These are phyloP conservation scores for Mucor piriformis DNA, from an alignment of 371 early-diverging fungal species.

Conservation along the genomic window DNA sequence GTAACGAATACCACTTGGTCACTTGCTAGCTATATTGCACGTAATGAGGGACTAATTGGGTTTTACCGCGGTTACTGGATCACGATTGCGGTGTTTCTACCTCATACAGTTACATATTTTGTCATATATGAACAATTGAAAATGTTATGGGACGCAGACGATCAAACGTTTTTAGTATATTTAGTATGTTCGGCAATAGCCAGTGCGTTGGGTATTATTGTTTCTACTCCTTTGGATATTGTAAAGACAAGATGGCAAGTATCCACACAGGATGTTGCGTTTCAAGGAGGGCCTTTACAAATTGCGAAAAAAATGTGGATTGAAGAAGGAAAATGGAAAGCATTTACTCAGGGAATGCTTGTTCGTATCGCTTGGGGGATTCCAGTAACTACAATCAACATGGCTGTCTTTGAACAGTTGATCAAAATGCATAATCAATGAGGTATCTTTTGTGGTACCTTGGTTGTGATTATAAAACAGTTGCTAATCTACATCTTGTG, in stretches of 20 bases:
- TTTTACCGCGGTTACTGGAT: constrained; percentile 76
- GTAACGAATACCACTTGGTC: not conserved
- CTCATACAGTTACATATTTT: constrained; percentile 69
- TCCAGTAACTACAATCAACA: constrained; percentile 65
- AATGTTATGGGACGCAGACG: constrained; percentile 25
- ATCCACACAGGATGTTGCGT: constrained; percentile 66
- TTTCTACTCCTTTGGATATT: constrained; percentile 96
- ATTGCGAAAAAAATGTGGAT: constrained; percentile 60
- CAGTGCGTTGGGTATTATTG: constrained; percentile 77
- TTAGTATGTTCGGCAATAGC: constrained; percentile 58
- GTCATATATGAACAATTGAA: constrained; percentile 75
- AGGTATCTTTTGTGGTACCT: not conserved
- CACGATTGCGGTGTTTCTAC: constrained; percentile 67
- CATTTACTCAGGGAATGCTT: constrained; percentile 63
- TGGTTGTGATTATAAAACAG: no score
- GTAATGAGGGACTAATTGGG: constrained; percentile 60
- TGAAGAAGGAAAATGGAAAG: constrained; percentile 57
- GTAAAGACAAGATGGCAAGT: constrained; percentile 96
- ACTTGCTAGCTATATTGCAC: constrained; percentile 36
- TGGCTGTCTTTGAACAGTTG: constrained; percentile 71
- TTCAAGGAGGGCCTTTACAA: constrained; percentile 21
- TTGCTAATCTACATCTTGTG: no score
- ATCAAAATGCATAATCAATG: constrained; percentile 34
- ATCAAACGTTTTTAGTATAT: constrained; percentile 47
- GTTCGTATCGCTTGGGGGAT: constrained; percentile 70